Evolutionary conservation across 2,329 filamentous ascomycete species (phyloP).

Genomic region (Hypoxylon sp.): DNA sequence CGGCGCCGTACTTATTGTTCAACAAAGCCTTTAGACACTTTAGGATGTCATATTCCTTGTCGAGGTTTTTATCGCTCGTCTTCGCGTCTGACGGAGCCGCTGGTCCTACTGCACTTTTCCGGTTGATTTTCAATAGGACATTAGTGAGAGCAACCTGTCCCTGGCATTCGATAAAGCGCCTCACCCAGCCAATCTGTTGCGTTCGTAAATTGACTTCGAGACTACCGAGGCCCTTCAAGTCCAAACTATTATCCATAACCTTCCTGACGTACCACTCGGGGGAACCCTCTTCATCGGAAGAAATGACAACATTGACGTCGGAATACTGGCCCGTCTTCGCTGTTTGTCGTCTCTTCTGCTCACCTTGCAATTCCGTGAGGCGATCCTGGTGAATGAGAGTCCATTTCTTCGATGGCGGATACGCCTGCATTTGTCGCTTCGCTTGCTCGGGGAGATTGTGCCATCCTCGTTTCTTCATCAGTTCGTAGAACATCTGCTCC

Average conservation of each 20-base stretch:
- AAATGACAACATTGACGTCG: constrained; percentile 75
- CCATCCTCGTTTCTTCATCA: constrained; percentile 99
- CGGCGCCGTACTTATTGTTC: constrained; percentile 99
- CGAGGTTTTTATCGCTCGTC: constrained; percentile 80
- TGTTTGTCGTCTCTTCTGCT: constrained; percentile 86
- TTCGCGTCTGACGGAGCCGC: constrained; percentile 69
- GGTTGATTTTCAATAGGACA: constrained; percentile 92
- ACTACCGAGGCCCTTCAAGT: constrained; percentile 90
- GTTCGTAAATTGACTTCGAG: constrained; percentile 94
- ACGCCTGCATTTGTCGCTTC: constrained; percentile 93
- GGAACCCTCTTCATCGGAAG: constrained; percentile 93
- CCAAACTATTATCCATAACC: constrained; percentile 95
- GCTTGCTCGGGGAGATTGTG: constrained; percentile 97
- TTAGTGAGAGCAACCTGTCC: constrained; percentile 96
- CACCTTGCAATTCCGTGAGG: constrained; percentile 91
- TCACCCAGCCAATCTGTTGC: constrained; percentile 98
- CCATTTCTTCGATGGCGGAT: constrained; percentile 96
- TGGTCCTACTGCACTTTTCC: constrained; percentile 81
- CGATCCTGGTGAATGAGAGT: constrained; percentile 95
- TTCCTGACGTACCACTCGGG: constrained; percentile 98
- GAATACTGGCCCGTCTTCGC: constrained; percentile 78
- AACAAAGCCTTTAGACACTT: constrained; percentile 97
- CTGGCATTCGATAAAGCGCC: constrained; percentile 95
- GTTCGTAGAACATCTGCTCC: constrained; percentile 88
- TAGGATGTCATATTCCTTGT: constrained; percentile 95